Evolutionary conservation across 2,329 filamentous ascomycete species (phyloP).

Genomic region (Diaporthe velutina): DNA sequence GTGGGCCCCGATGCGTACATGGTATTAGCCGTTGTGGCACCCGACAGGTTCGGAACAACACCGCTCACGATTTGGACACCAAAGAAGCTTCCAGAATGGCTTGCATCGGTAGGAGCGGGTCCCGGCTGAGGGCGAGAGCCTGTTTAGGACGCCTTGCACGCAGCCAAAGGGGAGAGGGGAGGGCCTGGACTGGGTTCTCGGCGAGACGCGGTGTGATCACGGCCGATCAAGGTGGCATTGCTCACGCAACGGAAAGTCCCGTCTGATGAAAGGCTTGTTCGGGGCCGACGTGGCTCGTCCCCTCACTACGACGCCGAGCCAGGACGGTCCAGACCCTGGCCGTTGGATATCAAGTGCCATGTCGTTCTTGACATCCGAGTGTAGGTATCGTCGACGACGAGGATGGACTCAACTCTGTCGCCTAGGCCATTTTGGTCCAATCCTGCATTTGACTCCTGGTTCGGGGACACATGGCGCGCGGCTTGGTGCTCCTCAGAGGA

Average conservation of each 20-base stretch:
- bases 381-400: not conserved
- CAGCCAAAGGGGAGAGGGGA: not conserved
- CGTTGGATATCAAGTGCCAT: not conserved
- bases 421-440: slow-evolving; percentile 10
- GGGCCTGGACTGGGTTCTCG: not conserved
- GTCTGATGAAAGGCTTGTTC: not conserved
- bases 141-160: not conserved
- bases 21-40: not conserved
- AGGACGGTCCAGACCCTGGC: not conserved
- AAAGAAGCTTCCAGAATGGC: not conserved
- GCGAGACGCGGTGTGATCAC: not conserved
- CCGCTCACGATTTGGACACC: not conserved
- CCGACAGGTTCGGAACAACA: not conserved
- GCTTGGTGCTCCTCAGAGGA: not conserved
- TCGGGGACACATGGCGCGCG: not conserved
- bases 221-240: slow-evolving; percentile 8
- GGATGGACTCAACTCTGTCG: not conserved
- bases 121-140: not conserved
- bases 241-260: slow-evolving; percentile 7
- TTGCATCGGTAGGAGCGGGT: slow-evolving; percentile 1
- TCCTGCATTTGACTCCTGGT: not conserved
- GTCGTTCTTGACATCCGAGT: not conserved
- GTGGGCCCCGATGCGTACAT: not conserved
- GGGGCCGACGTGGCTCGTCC: slow-evolving; percentile 1
- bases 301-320: not conserved